Percentiles rank a stretch among this genome's conserved stretches.
Evolutionary conservation across 768 basidiomycete species (phyloP).

Genomic region (Sporobolomyces phaffii): DNA sequence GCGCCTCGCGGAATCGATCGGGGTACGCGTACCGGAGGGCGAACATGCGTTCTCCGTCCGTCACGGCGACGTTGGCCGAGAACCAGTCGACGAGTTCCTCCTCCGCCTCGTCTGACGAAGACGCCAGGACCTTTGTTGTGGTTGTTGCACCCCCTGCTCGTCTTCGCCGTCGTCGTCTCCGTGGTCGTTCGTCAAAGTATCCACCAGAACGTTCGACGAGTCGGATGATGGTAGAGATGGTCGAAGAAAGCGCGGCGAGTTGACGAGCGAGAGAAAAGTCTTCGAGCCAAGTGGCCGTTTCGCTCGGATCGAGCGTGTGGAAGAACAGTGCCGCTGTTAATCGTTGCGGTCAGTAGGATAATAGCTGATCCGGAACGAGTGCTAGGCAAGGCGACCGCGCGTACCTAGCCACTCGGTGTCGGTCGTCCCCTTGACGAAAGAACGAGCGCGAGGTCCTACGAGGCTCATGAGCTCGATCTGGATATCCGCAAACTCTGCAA

Average conservation of each 20-base stretch:
- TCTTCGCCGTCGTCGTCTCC: too few relatives aligned
- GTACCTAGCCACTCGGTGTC: constrained; percentile 6
- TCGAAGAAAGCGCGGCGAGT: background rate
- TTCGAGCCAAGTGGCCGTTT: background rate
- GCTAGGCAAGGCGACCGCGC: background rate
- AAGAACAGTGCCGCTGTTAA: constrained; percentile 6
- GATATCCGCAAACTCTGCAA: constrained; percentile 2
- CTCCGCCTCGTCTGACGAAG: background rate
- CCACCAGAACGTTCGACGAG: background rate
- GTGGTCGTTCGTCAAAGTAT: too few relatives aligned
- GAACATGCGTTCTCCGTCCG: background rate
- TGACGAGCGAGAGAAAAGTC: background rate
- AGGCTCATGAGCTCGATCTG: constrained; percentile 5
- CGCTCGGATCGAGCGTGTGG: background rate
- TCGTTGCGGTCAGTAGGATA: background rate
- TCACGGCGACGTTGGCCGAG: constrained; percentile 7
- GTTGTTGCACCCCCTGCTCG: too few relatives aligned
- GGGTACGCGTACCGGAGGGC: constrained; percentile 6
- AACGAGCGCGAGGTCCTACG: background rate
- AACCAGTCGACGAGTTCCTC: background rate
- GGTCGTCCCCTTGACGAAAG: background rate
- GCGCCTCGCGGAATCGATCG: background rate
- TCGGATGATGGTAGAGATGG: background rate
- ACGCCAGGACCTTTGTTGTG: too few relatives aligned
- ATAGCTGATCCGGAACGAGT: too few relatives aligned